Percentiles rank a stretch among this genome's conserved stretches.
phyloP scores from a whole-genome alignment of 1,139 yeast genomes.

The Lodderomyces beijingensis region DNA sequence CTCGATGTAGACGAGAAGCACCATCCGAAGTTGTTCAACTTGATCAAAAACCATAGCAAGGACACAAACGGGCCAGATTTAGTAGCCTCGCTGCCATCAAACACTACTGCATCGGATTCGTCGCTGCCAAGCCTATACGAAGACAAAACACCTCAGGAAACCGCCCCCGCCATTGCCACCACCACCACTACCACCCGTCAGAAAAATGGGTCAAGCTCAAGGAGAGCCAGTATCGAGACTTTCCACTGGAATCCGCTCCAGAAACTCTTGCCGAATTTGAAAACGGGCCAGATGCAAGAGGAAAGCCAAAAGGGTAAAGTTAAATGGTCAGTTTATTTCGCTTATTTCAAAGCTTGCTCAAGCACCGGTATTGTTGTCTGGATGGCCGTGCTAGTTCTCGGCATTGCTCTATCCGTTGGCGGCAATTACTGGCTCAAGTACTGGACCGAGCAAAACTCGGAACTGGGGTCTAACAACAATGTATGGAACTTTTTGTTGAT shows the following conservation, averaged over 20 bases:
- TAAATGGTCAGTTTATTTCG: conserved; percentile 24
- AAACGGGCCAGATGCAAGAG: conserved; percentile 22
- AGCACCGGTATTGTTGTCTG: conserved; percentile 21
- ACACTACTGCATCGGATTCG: background rate
- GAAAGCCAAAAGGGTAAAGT: conserved; percentile 24
- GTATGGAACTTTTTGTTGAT: conserved; percentile 22
- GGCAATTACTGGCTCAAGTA: conserved; percentile 25
- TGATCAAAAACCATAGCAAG: conserved; percentile 23
- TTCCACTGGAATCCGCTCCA: conserved; percentile 29
- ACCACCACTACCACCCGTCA: background rate
- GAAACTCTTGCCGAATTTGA: conserved; percentile 20
- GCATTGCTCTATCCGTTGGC: conserved; percentile 19
- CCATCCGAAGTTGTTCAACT: conserved; percentile 24
- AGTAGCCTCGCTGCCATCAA: background rate
- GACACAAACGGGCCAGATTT: background rate
- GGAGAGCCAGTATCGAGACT: conserved; percentile 30
- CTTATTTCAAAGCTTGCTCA: conserved; percentile 28
- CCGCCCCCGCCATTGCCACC: background rate
- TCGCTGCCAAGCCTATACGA: too few species aligned
- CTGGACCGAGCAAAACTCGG: conserved; percentile 29
- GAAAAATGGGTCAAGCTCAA: background rate
- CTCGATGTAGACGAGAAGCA: conserved; percentile 13
- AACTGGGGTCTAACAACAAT: conserved; percentile 18
- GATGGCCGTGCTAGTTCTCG: conserved; percentile 16
- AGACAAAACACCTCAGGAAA: background rate